Base-by-base conservation (phyloP, 805 yeast genomes). In the Cyberlindnera xishuangbannaensis region DNA sequence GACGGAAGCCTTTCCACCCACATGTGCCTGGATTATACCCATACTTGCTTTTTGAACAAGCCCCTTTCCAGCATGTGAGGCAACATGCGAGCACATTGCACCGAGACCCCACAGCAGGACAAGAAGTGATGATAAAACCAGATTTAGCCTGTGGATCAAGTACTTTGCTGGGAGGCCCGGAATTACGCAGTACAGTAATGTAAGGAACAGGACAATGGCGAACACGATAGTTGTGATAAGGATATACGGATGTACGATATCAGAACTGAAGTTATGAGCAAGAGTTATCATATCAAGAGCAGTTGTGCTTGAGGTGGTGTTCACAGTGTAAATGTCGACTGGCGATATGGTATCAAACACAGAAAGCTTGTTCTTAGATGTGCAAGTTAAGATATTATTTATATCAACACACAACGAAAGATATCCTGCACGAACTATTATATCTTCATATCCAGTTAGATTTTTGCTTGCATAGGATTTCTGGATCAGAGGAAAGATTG, bases 41-140 rank as follows among this genome's bases (percentile, higher is more conserved):
- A 76, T 63, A 14, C 80, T 72, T 10, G 80, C 65, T 2, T 61
- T 54, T 3, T 67, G 65, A 1, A 73, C 63, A 20, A 77, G 48
- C n/a, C 50, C 44, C 7, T 50, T 45, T 5, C 71, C 65, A 3
- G 78, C 58, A 24, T 59, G 59, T 0, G 67, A 63, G 0, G 81
- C 80, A 31, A 77, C 74, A 45, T 74, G 76, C 31, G 69, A 68
- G 62, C 82, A 68, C 71, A 78, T 76, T 1, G 83, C 63, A 3
- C 83, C 83, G 18, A 76, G 55, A 0, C 82, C 83, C 81, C 83
- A 77, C 2, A 76, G 27, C 4, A 77, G 49, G 5, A 65, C 59
- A 28, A 64, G 44, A 0, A 59, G 38, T 1, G 64, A 53, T 14
- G 69, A 55, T 18, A 69, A 39, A 5, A 46, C 44, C 39, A 61